Evolutionary conservation across 768 basidiomycete species (phyloP).

Genomic region (Auriscalpium vulgare): DNA sequence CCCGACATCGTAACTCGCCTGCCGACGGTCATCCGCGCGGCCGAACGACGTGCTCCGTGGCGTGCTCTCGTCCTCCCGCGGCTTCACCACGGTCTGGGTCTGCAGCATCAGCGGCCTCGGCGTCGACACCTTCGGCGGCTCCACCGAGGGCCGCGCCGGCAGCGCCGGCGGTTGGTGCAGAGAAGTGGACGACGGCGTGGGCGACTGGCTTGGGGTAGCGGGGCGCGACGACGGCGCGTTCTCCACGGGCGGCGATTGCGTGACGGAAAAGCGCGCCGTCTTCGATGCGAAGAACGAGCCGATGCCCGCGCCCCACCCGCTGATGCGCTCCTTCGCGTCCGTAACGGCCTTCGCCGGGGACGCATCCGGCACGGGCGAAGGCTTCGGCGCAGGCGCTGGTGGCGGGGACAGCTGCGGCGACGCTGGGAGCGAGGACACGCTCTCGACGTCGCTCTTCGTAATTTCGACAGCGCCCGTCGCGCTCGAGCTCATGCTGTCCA

Average conservation of each 20-base stretch:
- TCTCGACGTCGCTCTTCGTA: conserved; percentile 21
- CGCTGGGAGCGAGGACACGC: conserved; percentile 2
- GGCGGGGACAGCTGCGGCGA: conserved; percentile 9
- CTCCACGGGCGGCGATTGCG: conserved; percentile 3
- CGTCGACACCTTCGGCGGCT: not conserved
- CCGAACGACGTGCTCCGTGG: not conserved
- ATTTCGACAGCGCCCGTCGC: conserved; percentile 21
- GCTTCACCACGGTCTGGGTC: not conserved
- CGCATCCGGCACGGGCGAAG: conserved; percentile 2
- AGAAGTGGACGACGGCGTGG: not conserved
- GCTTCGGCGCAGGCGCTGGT: not conserved
- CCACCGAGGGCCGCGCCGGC: not conserved
- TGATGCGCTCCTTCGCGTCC: conserved; percentile 10
- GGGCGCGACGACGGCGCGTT: not conserved
- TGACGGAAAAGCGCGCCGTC: conserved; percentile 4
- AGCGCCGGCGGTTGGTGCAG: not conserved
- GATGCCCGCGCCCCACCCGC: conserved; percentile 13
- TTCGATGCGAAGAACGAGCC: conserved; percentile 14
- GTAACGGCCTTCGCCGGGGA: conserved; percentile 17
- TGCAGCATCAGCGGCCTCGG: not conserved
- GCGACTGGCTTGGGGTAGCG: not conserved
- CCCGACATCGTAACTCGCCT: not conserved
- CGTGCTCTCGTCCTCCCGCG: not conserved
- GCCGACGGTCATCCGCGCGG: not conserved
- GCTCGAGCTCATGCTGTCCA: conserved; percentile 13